Percentiles rank a stretch among this genome's conserved stretches.
These are phyloP conservation scores for Termitomyces bulborhizus DNA, from an alignment of 768 basidiomycete species.

Conservation along the genomic window DNA sequence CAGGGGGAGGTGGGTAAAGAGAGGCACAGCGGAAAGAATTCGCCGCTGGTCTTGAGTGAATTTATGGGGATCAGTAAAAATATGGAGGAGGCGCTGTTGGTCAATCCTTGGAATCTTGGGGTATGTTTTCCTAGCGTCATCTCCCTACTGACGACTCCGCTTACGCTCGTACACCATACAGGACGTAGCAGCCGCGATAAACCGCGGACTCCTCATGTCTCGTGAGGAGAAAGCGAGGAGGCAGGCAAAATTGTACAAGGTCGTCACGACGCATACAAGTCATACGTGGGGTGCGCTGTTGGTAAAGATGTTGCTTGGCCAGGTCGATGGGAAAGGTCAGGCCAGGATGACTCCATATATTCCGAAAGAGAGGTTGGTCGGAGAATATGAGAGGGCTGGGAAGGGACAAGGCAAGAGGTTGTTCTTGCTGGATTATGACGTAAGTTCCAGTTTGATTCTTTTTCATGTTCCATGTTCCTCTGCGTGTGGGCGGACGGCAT, in stretches of 20 bases:
- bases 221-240: constrained; percentile 65
- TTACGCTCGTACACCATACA: constrained; percentile 17
- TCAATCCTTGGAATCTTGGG: constrained; percentile 95
- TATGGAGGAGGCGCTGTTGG: constrained; percentile 83
- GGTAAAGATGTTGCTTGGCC: constrained; percentile 80
- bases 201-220: constrained; percentile 81
- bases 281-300: constrained; percentile 92
- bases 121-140: constrained; percentile 34
- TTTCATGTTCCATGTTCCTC: not conserved
- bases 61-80: constrained; percentile 97
- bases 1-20: not conserved
- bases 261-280: constrained; percentile 88
- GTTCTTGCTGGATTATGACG: constrained; percentile 95
- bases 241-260: constrained; percentile 72
- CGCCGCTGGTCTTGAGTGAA: constrained; percentile 88
- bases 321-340: constrained; percentile 71
- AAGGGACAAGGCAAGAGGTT: constrained; percentile 83
- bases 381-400: constrained; percentile 58
- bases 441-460: constrained; percentile 31
- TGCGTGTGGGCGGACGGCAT: not conserved
- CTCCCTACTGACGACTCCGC: not conserved
- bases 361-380: constrained; percentile 51
- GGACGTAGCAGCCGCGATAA: constrained; percentile 88
- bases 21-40: constrained; percentile 38
- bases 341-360: constrained; percentile 84